A percentile compares a stretch with the other conserved stretches of the same genome.
phyloP scores from a whole-genome alignment of 305 asterid genomes.

The Plantago lanceolata region DNA sequence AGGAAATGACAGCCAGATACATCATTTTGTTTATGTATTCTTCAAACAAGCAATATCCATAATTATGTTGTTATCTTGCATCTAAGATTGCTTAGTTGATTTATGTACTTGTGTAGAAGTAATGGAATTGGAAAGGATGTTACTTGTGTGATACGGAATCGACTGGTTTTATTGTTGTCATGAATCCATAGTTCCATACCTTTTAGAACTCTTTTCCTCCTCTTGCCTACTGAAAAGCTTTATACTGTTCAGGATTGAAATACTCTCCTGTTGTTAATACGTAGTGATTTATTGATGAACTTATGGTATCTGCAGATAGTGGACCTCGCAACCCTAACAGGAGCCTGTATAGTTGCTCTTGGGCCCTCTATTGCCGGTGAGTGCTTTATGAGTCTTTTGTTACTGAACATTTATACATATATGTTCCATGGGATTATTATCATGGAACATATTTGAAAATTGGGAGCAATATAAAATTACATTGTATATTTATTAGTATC shows the following conservation, averaged over 20 bases:
- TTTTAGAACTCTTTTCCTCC: background rate
- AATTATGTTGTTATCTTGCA: too few species aligned
- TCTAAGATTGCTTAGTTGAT: too few species aligned
- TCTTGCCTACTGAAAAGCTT: constrained; percentile 1
- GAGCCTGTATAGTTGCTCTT: constrained; percentile 85
- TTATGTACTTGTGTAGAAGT: too few species aligned
- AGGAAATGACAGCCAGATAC: constrained; percentile 4
- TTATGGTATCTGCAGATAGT: constrained; percentile 51
- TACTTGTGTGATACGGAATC: background rate
- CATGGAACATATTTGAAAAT: background rate
- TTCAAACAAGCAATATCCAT: background rate
- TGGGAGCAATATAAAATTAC: constrained; percentile 1
- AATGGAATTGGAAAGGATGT: background rate
- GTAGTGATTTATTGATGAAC: constrained; percentile 3
- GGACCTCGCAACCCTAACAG: constrained; percentile 92
- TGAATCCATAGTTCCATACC: background rate
- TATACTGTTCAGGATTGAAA: background rate
- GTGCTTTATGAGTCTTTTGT: constrained; percentile 4
- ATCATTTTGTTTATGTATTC: background rate
- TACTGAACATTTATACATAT: background rate
- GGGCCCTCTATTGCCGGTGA: constrained; percentile 92
- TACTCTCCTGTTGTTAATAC: background rate
- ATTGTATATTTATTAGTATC: constrained; percentile 10
- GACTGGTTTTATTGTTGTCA: background rate
- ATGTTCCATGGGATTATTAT: background rate